Evolutionary conservation across 2,329 filamentous ascomycete genomes (phyloP), one percentile per base, ranked within the genome.

Genomic region (Ophiostoma ips): DNA sequence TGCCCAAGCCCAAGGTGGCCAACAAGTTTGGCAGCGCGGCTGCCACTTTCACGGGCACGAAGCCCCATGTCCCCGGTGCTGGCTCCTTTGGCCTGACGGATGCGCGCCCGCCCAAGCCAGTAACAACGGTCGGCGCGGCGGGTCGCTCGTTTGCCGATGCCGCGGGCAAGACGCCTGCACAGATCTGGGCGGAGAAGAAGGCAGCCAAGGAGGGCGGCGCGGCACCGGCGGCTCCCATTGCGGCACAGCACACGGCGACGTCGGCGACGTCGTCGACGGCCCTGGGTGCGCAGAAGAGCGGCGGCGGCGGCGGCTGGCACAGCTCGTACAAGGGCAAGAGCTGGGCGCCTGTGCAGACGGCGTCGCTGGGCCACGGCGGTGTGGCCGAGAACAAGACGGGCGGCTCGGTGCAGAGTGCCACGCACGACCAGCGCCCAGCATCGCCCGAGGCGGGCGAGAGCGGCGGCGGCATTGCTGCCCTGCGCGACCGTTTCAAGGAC

Each of bases 161-260:
- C 64, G 89, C 85, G 55, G 92, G 92, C 55, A 98, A 96, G 72
- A 96, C 92, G 5, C 92, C 92, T 7, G 89, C 92, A 30, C 92
- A 98, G 65, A 69, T 95, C 34, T 98, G 92, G 92, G 90, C 90
- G 0, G 92, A 98, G 71, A 94, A 89, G 71, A 96, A 96, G 71
- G 90, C 86, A 7, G 43, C 45, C 35, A 82, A 81, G 53, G 75
- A 82, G 48, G 81, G 50, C 24, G 28, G 35, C 8, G 18, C 30
- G 6, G 24, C 33, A 6, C 24, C 37, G 5, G 49, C 35, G 16
- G 31, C 45, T 19, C 6, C 44, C 76, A 43, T 43, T 10, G 15
- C 44, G 12, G 13, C 5, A 18, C 41, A 43, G n/a, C 40, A 43
- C 24, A 43, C 40, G 30, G 28, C 40, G 21, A 13, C 40, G 28